These are phyloP conservation scores for Fusarium multiceps DNA, from an alignment of 2,329 filamentous ascomycete species.

Conservation along the genomic window DNA sequence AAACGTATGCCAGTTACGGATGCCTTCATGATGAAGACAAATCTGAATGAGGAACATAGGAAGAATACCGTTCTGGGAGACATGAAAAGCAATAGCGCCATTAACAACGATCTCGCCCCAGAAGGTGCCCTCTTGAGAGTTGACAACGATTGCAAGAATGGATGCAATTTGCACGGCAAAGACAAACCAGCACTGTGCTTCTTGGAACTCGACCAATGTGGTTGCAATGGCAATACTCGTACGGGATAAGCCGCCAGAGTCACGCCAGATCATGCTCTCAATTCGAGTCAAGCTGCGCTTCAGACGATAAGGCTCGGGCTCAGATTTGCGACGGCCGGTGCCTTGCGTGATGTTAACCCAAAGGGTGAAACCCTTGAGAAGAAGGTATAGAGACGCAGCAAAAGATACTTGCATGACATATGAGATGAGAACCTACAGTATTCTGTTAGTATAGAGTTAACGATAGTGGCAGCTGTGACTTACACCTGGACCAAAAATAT, in stretches of 20 bases:
- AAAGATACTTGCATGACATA: conserved; percentile 55
- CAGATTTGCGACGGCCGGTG: conserved; percentile 29
- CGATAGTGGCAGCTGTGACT: conserved; percentile 9
- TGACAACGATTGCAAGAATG: conserved; percentile 55
- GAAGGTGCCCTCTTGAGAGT: conserved; percentile 54
- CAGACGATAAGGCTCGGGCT: conserved; percentile 39
- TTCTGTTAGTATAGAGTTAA: conserved; percentile 13
- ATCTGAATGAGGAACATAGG: conserved; percentile 54
- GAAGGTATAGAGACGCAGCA: conserved; percentile 49
- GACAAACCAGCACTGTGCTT: conserved; percentile 55
- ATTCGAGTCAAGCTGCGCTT: conserved; percentile 51
- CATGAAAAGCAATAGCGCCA: conserved; percentile 52
- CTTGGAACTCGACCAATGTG: conserved; percentile 55
- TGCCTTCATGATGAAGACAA: conserved; percentile 54
- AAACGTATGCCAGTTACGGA: conserved; percentile 56
- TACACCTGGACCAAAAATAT: conserved; percentile 55
- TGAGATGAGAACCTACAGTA: conserved; percentile 52
- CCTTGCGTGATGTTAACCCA: conserved; percentile 51
- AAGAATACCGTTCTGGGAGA: conserved; percentile 53
- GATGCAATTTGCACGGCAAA: conserved; percentile 55
- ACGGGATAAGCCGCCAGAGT: conserved; percentile 51
- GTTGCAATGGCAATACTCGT: conserved; percentile 55
- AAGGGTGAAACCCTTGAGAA: conserved; percentile 51
- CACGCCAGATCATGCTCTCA: conserved; percentile 53
- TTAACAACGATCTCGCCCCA: conserved; percentile 56